Base-by-base conservation (phyloP, 371 early-diverging fungal genomes). In the Haplosporangium sp. region DNA sequence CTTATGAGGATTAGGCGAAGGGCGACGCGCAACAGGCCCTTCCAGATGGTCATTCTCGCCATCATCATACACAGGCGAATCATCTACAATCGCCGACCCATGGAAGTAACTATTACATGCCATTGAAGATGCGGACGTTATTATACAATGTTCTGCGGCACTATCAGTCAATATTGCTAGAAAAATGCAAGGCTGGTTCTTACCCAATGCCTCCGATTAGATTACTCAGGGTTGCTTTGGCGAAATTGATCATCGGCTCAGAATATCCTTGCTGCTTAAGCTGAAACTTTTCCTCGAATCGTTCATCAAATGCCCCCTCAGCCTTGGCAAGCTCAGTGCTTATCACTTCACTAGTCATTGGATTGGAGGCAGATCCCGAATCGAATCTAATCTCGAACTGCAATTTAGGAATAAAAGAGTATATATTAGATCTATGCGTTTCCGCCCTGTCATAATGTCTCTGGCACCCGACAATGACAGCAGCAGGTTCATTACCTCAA, bases 191-290 rank as follows among this genome's bases (percentile, higher is more conserved):
- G 36, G 54, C 37, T 54, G 51, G 10, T 51, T 23, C 50, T 46
- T 89, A 95, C 73, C 98, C 98, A 40, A 97, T 90, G 1, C 98
- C 98, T 59, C 98, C 98, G 8, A 97, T 36, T 67, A 97, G 79
- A 75, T 95, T 96, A 74, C 95, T 92, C 56, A 97, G 67, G 23
- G 91, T 81, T 16, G 86, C 86, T 67, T 94, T 85, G 0, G 93
- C 96, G 80, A 96, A 92, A 20, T 86, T 74, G 40, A 95, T 67
- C 62, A 95, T 82, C 0, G 85, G 79, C 0, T 80, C 64, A 14
- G 81, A 66, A 57, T 88, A 95, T 1, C 92, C 93, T 48, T 92
- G 93, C 41, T 82, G 76, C 29, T 74, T 67, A 12, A 98, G 83
- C 13, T 84, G 83, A 77, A 96, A 97, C 0, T 83, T 86, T 0